These are phyloP conservation scores for Psophocarpus tetragonolobus DNA, from an alignment of 306 rosid genomes.

Conservation along the genomic window DNA sequence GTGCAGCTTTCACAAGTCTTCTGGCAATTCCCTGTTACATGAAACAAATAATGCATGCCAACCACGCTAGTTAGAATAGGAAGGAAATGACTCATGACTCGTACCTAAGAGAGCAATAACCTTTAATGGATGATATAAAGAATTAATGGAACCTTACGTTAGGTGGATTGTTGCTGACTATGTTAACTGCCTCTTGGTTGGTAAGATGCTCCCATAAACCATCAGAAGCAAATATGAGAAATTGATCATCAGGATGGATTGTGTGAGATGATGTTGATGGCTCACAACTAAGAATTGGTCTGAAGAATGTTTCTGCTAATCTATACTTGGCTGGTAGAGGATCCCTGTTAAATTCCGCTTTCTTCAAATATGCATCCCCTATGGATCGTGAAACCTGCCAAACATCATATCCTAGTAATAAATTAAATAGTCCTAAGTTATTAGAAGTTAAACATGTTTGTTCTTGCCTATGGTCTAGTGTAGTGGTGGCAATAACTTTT, in stretches of 20 bases:
- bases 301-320: constrained; percentile 70
- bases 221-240: constrained; percentile 90
- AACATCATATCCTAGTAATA: neutral
- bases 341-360: constrained; percentile 76
- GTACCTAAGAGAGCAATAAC: neutral
- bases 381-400: constrained; percentile 82
- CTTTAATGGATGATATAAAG: neutral
- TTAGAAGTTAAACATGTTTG: neutral
- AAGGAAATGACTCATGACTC: neutral
- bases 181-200: constrained; percentile 82
- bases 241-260: constrained; percentile 72
- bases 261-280: constrained; percentile 68
- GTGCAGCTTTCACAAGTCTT: constrained; percentile 64
- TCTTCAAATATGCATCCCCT: constrained; percentile 90
- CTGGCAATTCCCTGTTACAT: constrained; percentile 65
- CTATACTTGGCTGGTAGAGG: constrained; percentile 69
- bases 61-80: neutral
- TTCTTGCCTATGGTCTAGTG: constrained; percentile 1
- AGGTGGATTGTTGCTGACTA: constrained; percentile 66
- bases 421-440: neutral
- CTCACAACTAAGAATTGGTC: constrained; percentile 76
- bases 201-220: constrained; percentile 96
- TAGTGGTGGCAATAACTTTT: neutral
- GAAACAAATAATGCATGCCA: neutral
- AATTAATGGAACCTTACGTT: constrained; percentile 49